Base-by-base conservation (phyloP, 2,329 filamentous ascomycete genomes). In the Penicillium expansum region DNA sequence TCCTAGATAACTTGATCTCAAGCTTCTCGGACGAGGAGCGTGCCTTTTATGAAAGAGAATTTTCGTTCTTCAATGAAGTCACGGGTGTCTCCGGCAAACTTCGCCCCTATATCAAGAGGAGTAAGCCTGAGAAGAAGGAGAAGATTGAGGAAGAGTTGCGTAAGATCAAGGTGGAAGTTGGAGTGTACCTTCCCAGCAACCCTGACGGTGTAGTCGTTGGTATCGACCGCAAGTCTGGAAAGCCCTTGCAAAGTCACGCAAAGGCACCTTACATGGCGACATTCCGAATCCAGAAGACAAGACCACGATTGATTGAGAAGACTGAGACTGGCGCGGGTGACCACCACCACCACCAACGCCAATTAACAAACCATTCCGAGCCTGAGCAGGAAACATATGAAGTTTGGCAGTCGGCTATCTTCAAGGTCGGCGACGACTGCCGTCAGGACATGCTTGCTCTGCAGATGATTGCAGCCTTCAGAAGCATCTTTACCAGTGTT, bases 251-350 rank as follows among this genome's bases (percentile, higher is more conserved):
- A 74, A 96, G 91, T 73, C 95, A 99, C 74, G 95, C 94, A 57
- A 99, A 99, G 76, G 93, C 95, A 7, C 94, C 94, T 0, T 99
- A 92, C 75, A 97, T 99, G 93, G 95, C 94, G 11, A 99, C 94
- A 0, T 99, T 99, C 83, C 86, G 94, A 47, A 96, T 99, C 74
- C 87, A 91, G 72, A 97, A 96, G 76, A 87, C 84, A 56, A 87
- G 64, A 33, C 56, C 60, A 10, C 62, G 57, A 22, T 51, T 48
- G n/a, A 62, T 66, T 24, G 29, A 76, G 78, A 58, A 58, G 48
- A 38, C 54, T 32, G 39, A 59, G 48, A 59, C 55, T 16, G 67
- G 56, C 32, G 30, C 62, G 49, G 62, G 68, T 24, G 58, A 69
- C 45, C 55, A 72, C 22, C 53, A 70, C 61, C 55, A 71, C 27